Conservation (phyloP, 2,329 filamentous ascomycete species). For the Botrytis byssoidea region DNA sequence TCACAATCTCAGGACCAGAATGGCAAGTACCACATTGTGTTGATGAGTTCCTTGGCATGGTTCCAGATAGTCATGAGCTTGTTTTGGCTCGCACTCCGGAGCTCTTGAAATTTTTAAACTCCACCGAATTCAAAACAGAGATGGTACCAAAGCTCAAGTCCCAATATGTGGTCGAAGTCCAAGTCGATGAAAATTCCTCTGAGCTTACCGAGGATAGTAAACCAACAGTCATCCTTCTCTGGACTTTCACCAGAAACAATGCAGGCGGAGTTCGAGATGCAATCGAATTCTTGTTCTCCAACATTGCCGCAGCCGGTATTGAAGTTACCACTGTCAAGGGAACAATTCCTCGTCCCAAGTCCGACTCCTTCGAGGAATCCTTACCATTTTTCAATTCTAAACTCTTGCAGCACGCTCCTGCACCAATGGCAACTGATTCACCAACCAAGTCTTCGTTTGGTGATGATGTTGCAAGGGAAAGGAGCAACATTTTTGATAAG, state of each 20-base stretch:
- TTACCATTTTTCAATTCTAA: conserved; percentile 97
- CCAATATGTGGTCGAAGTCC: conserved; percentile 88
- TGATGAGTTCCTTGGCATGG: conserved; percentile 95
- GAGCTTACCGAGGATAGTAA: conserved; percentile 57
- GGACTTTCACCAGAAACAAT: conserved; percentile 94
- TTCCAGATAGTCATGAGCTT: conserved; percentile 92
- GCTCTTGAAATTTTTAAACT: conserved; percentile 78
- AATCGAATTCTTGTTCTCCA: conserved; percentile 86
- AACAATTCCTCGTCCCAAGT: conserved; percentile 96
- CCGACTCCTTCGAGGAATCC: conserved; percentile 96
- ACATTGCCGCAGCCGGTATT: conserved; percentile 84
- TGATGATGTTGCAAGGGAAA: conserved; percentile 76
- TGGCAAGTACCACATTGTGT: conserved; percentile 98
- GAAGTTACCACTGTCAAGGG: conserved; percentile 85
- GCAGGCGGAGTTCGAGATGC: conserved; percentile 93
- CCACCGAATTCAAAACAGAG: conserved; percentile 75
- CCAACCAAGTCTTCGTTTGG: conserved; percentile 83
- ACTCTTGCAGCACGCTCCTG: conserved; percentile 86
- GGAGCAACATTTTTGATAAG: conserved; percentile 82
- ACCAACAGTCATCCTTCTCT: conserved; percentile 63
- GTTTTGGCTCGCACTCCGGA: conserved; percentile 74
- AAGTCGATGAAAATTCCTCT: conserved; percentile 64
- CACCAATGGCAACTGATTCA: conserved; percentile 77
- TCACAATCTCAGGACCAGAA: conserved; percentile 92
- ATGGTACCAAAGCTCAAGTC: conserved; percentile 80